Base-by-base conservation (phyloP, 2,329 filamentous ascomycete genomes). In the Sclerotinia nivalis region DNA sequence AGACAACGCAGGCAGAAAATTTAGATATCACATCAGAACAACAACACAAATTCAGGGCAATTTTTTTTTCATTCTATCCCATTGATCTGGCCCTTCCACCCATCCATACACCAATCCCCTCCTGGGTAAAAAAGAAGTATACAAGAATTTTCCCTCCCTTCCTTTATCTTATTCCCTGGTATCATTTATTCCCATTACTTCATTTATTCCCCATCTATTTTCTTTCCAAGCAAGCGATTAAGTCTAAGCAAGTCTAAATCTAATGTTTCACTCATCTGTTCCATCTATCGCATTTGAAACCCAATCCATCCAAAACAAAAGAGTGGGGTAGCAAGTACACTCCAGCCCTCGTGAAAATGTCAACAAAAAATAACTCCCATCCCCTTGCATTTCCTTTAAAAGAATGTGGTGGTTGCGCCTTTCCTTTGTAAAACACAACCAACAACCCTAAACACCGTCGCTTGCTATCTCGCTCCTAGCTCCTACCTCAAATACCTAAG, bases 131-230 rank as follows among this genome's bases (percentile, higher is more conserved):
- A 40, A 37, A 22, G n/a, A 31, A 25, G 7, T 59, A 12, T 40
- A 59, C 22, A 59, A 40, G 31, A 52, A 52, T 52, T 64, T 64
- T 43, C 61, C 61, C 28, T 65, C 34, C 34, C 34, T 34, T 40
- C 6, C 20, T 22, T 40, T 59, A 25, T 25, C 56, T 28, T 34
- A 40, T 65, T 37, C 61, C 61, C 31, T 65, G 61, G 61, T 65
- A 65, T 65, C 61, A 65, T 40, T 34, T 49, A 65, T 52, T n/a
- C n/a, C 61, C 47, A 64, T 52, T 52, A 64, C 4, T 40, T 64
- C 61, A 37, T 65, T 28, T 25, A 37, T 52, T 25, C n/a, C 61
- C 31, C 15, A 28, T 37, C 61, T 52, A 65, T 52, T 52, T 65
- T 40, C 31, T n/a, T n/a, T 28, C 18, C 15, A 58, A 58, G 34